Percentiles rank a stretch among this genome's conserved stretches.
phyloP scores from a whole-genome alignment of 2,329 filamentous ascomycete species.

The Reticulascus tulasneorum region DNA sequence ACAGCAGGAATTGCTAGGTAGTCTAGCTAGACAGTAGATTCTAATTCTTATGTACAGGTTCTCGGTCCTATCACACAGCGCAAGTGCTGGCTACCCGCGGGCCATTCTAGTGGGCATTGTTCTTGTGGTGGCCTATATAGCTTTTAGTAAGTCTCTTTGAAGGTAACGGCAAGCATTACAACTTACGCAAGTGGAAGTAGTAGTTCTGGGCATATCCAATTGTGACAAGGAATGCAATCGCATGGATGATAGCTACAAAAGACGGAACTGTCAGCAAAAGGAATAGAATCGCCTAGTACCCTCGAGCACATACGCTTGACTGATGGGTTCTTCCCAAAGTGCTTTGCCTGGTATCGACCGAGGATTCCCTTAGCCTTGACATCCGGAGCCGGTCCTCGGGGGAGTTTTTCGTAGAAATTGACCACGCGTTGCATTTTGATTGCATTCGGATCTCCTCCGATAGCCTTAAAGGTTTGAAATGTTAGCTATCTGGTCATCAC shows the following conservation, averaged over 20 bases:
- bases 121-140: conserved; percentile 93
- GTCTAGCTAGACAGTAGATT: conserved; percentile 9
- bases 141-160: conserved; percentile 2
- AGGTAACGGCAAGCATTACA: background rate
- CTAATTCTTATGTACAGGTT: conserved; percentile 18
- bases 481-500: conserved; percentile 29
- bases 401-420: conserved; percentile 98
- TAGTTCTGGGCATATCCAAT: conserved; percentile 97
- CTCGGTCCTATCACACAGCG: conserved; percentile 13
- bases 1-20: conserved; percentile 4
- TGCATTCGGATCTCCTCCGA: conserved; percentile 92
- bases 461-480: conserved; percentile 58
- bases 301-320: conserved; percentile 69
- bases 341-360: conserved; percentile 81
- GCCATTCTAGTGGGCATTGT: conserved; percentile 84
- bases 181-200: conserved; percentile 99
- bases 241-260: conserved; percentile 75
- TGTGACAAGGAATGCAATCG: conserved; percentile 70
- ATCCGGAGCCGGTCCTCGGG: conserved; percentile 84
- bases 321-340: conserved; percentile 94
- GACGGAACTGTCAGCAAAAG: conserved; percentile 5
- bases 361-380: conserved; percentile 76
- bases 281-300: background rate
- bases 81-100: conserved; percentile 6
- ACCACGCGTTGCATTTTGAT: conserved; percentile 97